Conservation (phyloP, 176 grass and related monocot genomes). For the Oryza meyeriana region DNA sequence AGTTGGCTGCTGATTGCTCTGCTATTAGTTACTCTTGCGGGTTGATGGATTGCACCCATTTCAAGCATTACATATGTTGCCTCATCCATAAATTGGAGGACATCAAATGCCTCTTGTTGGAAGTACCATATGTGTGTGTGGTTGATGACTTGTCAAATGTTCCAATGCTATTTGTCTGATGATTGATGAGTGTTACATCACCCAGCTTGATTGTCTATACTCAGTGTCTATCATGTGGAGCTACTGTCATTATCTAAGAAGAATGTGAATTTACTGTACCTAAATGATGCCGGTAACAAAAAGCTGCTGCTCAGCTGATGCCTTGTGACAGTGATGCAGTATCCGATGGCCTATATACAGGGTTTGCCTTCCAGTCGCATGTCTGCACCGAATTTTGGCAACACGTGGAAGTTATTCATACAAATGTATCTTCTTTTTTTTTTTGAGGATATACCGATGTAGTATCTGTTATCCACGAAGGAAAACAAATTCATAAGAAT, state of each 20-base stretch:
- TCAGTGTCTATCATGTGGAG: neutral
- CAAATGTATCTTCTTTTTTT: too few relatives aligned
- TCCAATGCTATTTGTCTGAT: slow-evolving; percentile 13
- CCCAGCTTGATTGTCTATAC: neutral
- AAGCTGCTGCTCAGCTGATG: too few relatives aligned
- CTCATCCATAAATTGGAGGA: slow-evolving; percentile 29
- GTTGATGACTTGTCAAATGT: slow-evolving; percentile 6
- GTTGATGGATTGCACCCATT: neutral
- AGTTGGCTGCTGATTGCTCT: neutral
- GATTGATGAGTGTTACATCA: neutral
- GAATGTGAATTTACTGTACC: too few relatives aligned
- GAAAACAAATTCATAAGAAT: neutral
- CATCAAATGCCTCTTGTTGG: slow-evolving; percentile 1
- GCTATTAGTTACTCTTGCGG: slow-evolving; percentile 5
- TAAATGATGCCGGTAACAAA: neutral
- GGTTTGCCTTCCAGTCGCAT: neutral
- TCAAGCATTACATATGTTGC: slow-evolving; percentile 14
- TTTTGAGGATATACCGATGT: too few relatives aligned
- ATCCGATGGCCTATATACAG: too few relatives aligned
- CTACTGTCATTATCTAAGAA: too few relatives aligned
- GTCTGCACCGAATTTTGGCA: neutral
- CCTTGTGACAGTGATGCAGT: too few relatives aligned
- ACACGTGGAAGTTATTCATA: too few relatives aligned
- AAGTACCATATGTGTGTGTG: slow-evolving; percentile 13
- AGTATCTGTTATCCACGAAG: neutral